Evolutionary conservation across 495 filamentous ascomycete species (phyloP).

Genomic region (Neurospora intermedia): DNA sequence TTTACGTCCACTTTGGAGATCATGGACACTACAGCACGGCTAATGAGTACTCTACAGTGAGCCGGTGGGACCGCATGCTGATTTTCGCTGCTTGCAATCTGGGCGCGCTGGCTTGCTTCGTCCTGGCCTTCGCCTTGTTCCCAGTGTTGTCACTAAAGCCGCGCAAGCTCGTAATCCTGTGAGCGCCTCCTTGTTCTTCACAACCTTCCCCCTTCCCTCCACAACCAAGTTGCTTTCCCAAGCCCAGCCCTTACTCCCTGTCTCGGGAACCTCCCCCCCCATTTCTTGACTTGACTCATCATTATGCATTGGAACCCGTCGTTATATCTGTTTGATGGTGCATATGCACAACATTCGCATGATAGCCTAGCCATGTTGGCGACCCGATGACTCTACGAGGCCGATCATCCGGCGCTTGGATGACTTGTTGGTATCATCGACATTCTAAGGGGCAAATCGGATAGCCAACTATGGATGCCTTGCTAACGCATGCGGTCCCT

Average conservation of each 20-base stretch:
- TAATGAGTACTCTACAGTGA: constrained; percentile 53
- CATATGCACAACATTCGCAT: constrained; percentile 9
- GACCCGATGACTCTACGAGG: constrained; percentile 7
- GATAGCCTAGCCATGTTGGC: neutral
- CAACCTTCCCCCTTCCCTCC: constrained; percentile 3
- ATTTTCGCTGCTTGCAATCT: constrained; percentile 88
- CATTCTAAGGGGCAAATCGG: neutral
- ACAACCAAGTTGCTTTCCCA: neutral
- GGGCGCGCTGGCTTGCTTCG: constrained; percentile 82
- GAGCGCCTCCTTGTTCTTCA: constrained; percentile 38
- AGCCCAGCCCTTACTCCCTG: neutral
- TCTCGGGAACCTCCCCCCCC: neutral
- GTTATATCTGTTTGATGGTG: neutral
- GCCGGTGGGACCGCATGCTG: constrained; percentile 90
- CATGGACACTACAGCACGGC: constrained; percentile 13
- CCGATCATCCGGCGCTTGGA: constrained; percentile 3
- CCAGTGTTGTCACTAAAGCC: constrained; percentile 64
- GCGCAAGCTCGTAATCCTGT: constrained; percentile 93
- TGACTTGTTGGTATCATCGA: constrained; percentile 1
- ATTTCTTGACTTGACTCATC: neutral
- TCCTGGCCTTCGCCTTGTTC: constrained; percentile 82
- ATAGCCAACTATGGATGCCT: neutral
- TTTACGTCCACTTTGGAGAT: neutral
- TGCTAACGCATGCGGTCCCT: constrained; percentile 3
- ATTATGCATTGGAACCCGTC: neutral